Conservation (phyloP, 306 rosid species). For the Crataegus laevigata region DNA sequence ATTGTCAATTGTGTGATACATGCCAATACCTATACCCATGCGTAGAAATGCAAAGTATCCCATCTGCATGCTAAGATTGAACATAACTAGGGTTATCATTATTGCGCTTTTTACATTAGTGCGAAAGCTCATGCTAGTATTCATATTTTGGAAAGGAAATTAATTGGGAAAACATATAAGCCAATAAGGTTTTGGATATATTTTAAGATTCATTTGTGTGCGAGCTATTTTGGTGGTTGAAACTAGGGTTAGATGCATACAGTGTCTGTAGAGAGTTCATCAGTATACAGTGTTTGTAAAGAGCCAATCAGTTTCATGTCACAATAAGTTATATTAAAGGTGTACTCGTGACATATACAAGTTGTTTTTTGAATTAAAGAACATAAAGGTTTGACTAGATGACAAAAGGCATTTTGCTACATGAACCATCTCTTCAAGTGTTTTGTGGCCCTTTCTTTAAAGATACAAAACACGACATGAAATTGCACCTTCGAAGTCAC, state of each 20-base stretch:
- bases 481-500: slow-evolving; percentile 31
- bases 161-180: background rate
- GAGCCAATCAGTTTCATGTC: background rate
- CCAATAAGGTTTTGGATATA: background rate
- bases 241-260: too few species aligned
- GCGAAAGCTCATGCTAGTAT: background rate
- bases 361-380: background rate
- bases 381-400: background rate
- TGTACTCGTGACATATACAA: background rate
- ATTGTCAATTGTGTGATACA: background rate
- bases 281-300: too few species aligned
- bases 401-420: slow-evolving; percentile 29
- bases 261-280: too few species aligned
- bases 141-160: background rate
- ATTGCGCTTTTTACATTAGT: too few species aligned
- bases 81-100: too few species aligned
- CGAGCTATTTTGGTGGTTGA: too few species aligned
- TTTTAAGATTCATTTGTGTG: too few species aligned
- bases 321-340: background rate
- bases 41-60: too few species aligned
- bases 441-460: slow-evolving; percentile 4
- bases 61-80: too few species aligned
- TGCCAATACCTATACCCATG: background rate
- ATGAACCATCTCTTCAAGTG: slow-evolving; percentile 21
- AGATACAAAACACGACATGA: slow-evolving; percentile 7